phyloP scores from a whole-genome alignment of 2,329 filamentous ascomycete species.

The Chrysosporium keratinophilum region DNA sequence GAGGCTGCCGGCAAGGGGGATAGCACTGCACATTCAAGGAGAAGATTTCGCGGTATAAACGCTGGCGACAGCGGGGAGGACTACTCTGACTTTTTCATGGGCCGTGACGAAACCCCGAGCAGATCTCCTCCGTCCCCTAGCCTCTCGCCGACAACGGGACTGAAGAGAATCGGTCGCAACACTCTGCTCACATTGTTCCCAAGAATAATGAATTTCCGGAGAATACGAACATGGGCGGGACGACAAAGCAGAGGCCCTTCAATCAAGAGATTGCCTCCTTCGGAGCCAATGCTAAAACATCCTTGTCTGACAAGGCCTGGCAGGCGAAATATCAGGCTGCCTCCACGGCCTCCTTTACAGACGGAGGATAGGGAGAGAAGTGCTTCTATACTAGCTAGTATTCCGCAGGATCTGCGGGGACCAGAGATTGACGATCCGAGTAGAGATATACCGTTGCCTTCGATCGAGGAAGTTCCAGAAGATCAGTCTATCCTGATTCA shows the following conservation, averaged over 20 bases:
- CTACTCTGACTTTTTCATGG: background rate
- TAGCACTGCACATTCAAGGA: background rate
- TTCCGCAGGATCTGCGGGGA: background rate
- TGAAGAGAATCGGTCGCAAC: background rate
- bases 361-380: background rate
- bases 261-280: background rate
- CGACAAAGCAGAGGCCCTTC: background rate
- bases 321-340: constrained; percentile 1
- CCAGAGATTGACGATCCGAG: background rate
- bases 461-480: background rate
- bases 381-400: too few relatives aligned
- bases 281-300: background rate
- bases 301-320: constrained; percentile 12
- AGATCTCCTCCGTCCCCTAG: background rate
- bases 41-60: background rate
- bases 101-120: background rate
- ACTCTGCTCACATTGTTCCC: background rate
- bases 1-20: background rate
- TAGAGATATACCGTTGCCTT: constrained; percentile 1
- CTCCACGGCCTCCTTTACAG: background rate
- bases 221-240: constrained; percentile 13
- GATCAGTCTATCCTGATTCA: background rate
- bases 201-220: background rate
- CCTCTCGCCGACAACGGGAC: background rate
- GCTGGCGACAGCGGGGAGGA: too few relatives aligned